Percentiles rank a stretch among this genome's conserved stretches.
Conservation (phyloP, 2,329 filamentous ascomycete species). For the Colletotrichum tamarilloi region DNA sequence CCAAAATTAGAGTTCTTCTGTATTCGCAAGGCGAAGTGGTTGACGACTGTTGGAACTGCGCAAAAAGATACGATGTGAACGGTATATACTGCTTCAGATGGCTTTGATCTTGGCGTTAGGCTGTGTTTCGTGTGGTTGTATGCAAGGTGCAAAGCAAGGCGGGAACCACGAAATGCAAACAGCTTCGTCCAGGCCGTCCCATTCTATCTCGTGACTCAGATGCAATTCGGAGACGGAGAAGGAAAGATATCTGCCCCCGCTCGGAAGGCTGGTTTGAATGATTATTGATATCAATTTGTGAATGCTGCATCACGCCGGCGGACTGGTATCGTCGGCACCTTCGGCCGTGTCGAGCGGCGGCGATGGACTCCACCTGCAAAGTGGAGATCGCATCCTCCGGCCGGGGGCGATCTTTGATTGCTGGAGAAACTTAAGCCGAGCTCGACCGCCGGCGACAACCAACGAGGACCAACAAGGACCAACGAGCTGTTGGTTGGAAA, state of each 20-base stretch:
- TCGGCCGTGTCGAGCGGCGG: neutral
- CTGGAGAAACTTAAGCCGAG: constrained; percentile 31
- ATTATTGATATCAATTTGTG: neutral
- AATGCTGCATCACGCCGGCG: too few species aligned
- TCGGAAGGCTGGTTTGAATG: neutral
- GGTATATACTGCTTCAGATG: neutral
- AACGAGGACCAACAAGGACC: neutral
- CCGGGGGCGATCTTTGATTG: constrained; percentile 25
- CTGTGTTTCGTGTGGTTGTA: neutral
- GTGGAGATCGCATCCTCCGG: neutral
- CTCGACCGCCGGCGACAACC: neutral
- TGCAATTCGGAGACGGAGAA: neutral
- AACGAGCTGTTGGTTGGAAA: neutral
- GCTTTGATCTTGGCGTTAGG: too few species aligned
- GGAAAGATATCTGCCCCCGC: neutral
- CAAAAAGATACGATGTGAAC: neutral
- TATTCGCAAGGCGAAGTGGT: neutral
- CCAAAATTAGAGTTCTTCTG: constrained; percentile 1
- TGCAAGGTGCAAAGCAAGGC: neutral
- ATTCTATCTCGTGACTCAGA: neutral
- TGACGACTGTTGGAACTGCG: neutral
- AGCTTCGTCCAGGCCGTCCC: neutral
- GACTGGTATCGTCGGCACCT: neutral
- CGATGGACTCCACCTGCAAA: neutral
- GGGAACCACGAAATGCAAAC: neutral